Evolutionary conservation across 345 rosid species (phyloP).

Genomic region (Eucalyptus sp.): DNA sequence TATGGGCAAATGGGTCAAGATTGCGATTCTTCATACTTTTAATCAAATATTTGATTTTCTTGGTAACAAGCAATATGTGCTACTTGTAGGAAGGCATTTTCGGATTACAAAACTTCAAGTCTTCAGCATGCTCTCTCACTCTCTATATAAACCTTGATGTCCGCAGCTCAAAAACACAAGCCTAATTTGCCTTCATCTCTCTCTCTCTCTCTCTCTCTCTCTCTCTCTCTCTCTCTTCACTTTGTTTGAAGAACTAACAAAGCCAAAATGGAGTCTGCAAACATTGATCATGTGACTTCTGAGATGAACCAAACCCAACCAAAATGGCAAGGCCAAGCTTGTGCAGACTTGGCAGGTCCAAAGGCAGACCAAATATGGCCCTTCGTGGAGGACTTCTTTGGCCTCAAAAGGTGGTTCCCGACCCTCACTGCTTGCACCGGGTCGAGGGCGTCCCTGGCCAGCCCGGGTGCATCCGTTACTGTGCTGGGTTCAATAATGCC

Average conservation of each 20-base stretch:
- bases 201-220: neutral
- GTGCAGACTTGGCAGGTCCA: conserved; percentile 3
- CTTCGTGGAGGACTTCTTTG: conserved; percentile 31
- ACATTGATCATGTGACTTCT: neutral
- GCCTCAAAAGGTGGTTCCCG: conserved; percentile 43
- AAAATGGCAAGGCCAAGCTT: conserved; percentile 37
- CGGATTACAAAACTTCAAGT: no score
- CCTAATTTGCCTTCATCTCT: neutral
- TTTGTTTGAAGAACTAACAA: no score
- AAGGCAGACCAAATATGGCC: conserved; percentile 35
- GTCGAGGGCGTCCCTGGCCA: conserved; percentile 23
- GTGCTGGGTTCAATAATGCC: conserved; percentile 30
- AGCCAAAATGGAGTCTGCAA: neutral
- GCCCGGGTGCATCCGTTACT: conserved; percentile 35
- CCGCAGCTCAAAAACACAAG: neutral
- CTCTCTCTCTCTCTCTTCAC: neutral
- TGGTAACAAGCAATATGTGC: neutral
- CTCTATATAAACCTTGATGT: neutral
- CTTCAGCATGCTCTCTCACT: neutral
- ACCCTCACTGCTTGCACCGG: conserved; percentile 19
- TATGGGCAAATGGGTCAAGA: no score
- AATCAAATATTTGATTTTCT: neutral
- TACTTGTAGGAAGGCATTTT: neutral
- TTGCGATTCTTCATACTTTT: no score
- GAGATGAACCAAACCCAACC: neutral